Base-by-base conservation (phyloP, 2,329 filamentous ascomycete genomes). In the Xylaria sp. region DNA sequence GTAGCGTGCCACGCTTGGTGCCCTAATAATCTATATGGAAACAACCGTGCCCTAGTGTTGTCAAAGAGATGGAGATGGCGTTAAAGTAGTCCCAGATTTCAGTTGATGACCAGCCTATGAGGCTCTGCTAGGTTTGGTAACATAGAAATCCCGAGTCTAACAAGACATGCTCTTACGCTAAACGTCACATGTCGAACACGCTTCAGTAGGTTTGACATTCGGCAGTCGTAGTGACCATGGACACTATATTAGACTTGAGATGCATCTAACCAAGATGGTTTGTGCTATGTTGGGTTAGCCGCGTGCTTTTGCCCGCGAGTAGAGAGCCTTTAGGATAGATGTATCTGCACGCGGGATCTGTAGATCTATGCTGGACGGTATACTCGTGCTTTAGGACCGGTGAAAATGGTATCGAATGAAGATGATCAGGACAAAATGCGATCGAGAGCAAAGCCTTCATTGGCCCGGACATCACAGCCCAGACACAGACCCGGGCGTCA, bases 151-250 rank as follows among this genome's bases (percentile, higher is more conserved):
- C 51, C 34, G 1, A 12, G 28, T 12, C 52, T 34, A 34, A 28
- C 2, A 32, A n/a, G n/a, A 4, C 39, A 54, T 55, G 20, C 55
- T 44, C 56, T 28, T 55, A 54, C 25, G 51, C 51, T 54, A 18
- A 41, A 28, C 50, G 37, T 54, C n/a, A 32, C 63, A 20, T 44
- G 44, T 48, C 57, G n/a, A 60, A 34, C 63, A 39, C 25, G 13
- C 8, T 37, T n/a, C 1, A 12, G 39, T 54, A 25, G n/a, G 10
- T 50, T 58, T 61, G 51, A 51, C 59, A 54, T 59, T 55, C 54
- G 46, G 37, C 23, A 55, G 54, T 64, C 37, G 37, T 32, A 55
- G 54, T 64, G 39, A 52, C 25, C n/a, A 58, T 18, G 55, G 54
- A 10, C 28, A 44, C 60, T 20, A 13, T 13, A 44, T 67, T n/a